phyloP scores from a whole-genome alignment of 208 protist species.

The Leishmania arabica region DNA sequence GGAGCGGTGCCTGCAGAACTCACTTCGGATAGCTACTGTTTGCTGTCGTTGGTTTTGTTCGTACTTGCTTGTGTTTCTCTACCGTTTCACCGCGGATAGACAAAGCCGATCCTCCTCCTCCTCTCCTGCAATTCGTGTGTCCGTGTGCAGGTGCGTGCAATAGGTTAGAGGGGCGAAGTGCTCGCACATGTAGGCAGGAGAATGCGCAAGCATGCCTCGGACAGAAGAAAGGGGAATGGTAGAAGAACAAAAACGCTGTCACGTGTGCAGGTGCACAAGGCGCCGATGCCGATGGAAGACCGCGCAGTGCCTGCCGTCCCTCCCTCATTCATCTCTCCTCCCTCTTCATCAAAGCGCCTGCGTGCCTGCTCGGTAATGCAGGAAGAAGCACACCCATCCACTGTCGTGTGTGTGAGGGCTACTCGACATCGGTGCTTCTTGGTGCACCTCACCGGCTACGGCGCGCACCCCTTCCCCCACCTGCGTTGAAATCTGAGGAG shows the following conservation, averaged over 20 bases:
- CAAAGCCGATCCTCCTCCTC: neutral
- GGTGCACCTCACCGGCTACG: neutral
- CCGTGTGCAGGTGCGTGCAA: neutral
- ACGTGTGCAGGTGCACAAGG: neutral
- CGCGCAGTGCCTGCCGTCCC: neutral
- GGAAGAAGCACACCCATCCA: neutral
- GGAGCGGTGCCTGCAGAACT: neutral
- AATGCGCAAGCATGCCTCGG: neutral
- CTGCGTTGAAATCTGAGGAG: neutral
- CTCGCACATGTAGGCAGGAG: neutral
- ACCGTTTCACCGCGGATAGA: neutral
- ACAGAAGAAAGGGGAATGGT: neutral
- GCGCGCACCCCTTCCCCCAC: neutral
- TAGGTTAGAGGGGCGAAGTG: neutral
- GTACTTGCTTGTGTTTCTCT: neutral
- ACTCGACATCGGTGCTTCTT: neutral
- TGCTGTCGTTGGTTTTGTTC: too few species aligned
- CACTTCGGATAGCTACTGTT: neutral
- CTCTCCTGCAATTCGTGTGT: neutral
- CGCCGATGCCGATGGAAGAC: neutral
- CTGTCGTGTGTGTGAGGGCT: neutral
- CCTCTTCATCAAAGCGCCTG: neutral
- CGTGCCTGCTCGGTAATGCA: neutral
- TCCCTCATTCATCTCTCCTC: too few species aligned
- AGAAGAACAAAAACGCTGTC: neutral